A percentile compares a stretch with the other conserved stretches of the same genome.
Evolutionary conservation across 257 asterid species (phyloP).

Genomic region (Galeopsis tetrahit): DNA sequence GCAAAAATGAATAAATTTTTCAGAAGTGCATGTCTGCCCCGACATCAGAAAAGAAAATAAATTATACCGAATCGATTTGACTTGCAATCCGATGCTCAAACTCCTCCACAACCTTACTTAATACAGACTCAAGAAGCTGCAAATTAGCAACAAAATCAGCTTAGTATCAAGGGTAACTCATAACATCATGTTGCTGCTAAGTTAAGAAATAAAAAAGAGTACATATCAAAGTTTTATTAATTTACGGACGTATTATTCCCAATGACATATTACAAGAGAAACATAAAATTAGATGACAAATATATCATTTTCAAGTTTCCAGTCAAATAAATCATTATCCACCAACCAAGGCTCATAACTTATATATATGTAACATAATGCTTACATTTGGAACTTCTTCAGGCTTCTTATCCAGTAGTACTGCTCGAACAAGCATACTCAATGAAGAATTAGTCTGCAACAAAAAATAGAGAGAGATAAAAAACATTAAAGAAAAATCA

Average conservation of each 20-base stretch:
- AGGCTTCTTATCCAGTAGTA: slow-evolving; percentile 84
- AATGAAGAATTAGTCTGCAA: slow-evolving; percentile 78
- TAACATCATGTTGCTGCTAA: slow-evolving; percentile 8
- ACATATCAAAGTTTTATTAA: neutral
- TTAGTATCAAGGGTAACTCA: slow-evolving; percentile 24
- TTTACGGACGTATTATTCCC: slow-evolving; percentile 4
- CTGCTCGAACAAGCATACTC: slow-evolving; percentile 80
- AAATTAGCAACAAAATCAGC: slow-evolving; percentile 27
- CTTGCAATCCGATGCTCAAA: slow-evolving; percentile 72
- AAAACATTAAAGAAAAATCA: neutral
- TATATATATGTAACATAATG: neutral
- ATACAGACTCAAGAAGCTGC: slow-evolving; percentile 85
- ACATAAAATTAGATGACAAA: neutral
- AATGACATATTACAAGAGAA: neutral
- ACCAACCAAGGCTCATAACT: neutral
- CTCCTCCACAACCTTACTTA: slow-evolving; percentile 83
- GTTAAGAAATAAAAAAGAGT: slow-evolving; percentile 6
- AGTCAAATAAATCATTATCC: neutral
- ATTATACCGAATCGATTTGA: slow-evolving; percentile 66
- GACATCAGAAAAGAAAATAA: slow-evolving; percentile 12
- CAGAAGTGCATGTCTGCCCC: neutral
- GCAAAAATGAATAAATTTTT: neutral
- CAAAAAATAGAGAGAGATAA: neutral
- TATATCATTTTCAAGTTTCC: slow-evolving; percentile 11
- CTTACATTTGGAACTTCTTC: slow-evolving; percentile 91